Conservation (phyloP, 2,329 filamentous ascomycete species). For the Fusarium sororula region DNA sequence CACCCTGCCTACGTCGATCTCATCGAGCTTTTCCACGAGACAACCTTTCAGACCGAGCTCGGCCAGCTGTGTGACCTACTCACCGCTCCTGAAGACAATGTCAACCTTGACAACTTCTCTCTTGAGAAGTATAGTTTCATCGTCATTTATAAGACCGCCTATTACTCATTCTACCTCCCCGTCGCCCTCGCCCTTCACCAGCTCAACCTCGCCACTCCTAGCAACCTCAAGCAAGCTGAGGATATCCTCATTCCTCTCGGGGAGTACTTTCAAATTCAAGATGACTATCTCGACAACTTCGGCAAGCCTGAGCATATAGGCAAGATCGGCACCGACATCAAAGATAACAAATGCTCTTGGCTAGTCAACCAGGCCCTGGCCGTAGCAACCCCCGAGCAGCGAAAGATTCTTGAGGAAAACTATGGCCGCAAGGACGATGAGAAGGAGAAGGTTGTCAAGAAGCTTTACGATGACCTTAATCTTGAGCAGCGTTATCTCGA, state of each 20-base stretch:
- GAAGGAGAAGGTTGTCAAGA: constrained; percentile 87
- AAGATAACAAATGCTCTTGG: constrained; percentile 99
- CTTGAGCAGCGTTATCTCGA: constrained; percentile 85
- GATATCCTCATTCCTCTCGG: constrained; percentile 96
- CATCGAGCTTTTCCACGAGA: constrained; percentile 95
- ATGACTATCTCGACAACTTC: constrained; percentile 99
- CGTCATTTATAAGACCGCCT: constrained; percentile 99
- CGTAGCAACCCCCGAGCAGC: constrained; percentile 83
- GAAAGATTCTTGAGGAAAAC: constrained; percentile 86
- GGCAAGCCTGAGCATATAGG: constrained; percentile 91
- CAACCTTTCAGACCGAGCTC: constrained; percentile 91
- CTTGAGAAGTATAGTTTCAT: constrained; percentile 97
- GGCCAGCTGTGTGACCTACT: constrained; percentile 95
- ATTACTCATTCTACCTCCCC: constrained; percentile 98
- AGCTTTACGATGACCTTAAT: constrained; percentile 85
- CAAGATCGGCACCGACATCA: constrained; percentile 98
- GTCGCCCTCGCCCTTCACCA: constrained; percentile 90
- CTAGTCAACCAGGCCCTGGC: constrained; percentile 92
- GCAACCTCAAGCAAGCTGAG: constrained; percentile 89
- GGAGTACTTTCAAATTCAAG: constrained; percentile 99
- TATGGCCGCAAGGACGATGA: constrained; percentile 91
- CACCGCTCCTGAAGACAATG: constrained; percentile 92
- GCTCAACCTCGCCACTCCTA: constrained; percentile 82
- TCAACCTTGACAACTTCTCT: constrained; percentile 95
- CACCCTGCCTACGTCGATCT: constrained; percentile 91